Conservation (phyloP, 805 yeast genomes). For the Yarrowia sp. region DNA sequence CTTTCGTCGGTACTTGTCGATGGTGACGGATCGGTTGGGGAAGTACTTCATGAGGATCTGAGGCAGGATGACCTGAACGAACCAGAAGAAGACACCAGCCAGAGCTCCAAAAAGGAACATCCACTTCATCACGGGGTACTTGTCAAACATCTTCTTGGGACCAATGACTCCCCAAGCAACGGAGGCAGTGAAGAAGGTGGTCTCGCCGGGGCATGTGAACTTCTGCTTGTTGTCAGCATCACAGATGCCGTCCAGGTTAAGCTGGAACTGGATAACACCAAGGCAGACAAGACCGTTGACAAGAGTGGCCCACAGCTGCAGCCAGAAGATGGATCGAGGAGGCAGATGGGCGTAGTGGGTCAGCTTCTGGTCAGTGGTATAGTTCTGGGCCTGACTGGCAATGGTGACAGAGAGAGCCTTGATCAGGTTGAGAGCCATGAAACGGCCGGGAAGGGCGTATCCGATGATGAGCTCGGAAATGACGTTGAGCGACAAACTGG, state of each 20-base stretch:
- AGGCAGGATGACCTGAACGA: slow-evolving; percentile 5
- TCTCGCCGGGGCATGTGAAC: slow-evolving; percentile 41
- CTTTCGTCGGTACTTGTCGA: slow-evolving; percentile 13
- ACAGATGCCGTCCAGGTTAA: slow-evolving; percentile 37
- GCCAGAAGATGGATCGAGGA: slow-evolving; percentile 55
- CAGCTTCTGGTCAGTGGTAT: slow-evolving; percentile 55
- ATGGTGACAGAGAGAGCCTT: slow-evolving; percentile 46
- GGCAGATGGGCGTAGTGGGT: slow-evolving; percentile 61
- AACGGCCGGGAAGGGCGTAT: slow-evolving; percentile 63
- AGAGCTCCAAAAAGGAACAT: slow-evolving; percentile 34
- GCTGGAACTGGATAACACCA: slow-evolving; percentile 40
- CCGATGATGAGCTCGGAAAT: slow-evolving; percentile 64
- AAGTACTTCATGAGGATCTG: slow-evolving; percentile 30
- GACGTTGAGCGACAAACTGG: slow-evolving; percentile 55
- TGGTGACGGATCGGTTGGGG: not conserved
- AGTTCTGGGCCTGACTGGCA: slow-evolving; percentile 61
- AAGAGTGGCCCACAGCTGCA: slow-evolving; percentile 47
- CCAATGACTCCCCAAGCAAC: slow-evolving; percentile 48
- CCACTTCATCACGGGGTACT: slow-evolving; percentile 32
- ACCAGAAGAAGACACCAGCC: slow-evolving; percentile 31
- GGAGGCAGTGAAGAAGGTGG: slow-evolving; percentile 52
- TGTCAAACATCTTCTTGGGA: slow-evolving; percentile 47
- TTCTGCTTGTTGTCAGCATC: slow-evolving; percentile 19
- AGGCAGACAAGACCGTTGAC: slow-evolving; percentile 37
- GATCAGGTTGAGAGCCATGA: slow-evolving; percentile 52